Evolutionary conservation across 768 basidiomycete species (phyloP).

Genomic region (Gloeostereum incarnatum): DNA sequence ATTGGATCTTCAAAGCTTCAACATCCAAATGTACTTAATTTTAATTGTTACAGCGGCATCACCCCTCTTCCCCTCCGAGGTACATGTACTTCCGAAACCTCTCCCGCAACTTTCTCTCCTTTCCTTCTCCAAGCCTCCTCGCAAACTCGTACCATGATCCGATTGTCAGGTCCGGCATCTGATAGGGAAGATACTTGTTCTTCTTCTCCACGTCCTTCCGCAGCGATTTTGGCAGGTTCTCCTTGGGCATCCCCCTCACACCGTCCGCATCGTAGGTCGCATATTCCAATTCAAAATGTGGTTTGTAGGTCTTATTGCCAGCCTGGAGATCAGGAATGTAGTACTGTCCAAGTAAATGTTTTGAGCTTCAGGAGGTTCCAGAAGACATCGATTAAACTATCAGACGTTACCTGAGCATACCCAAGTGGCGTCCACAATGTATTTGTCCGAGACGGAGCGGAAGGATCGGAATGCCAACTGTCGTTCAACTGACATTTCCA

Average conservation of each 20-base stretch:
- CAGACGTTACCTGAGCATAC: slow-evolving; percentile 81
- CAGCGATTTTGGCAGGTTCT: slow-evolving; percentile 43
- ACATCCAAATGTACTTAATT: no score
- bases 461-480: slow-evolving; percentile 50
- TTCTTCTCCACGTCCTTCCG: slow-evolving; percentile 26
- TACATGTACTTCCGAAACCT: slow-evolving; percentile 73
- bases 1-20: no score
- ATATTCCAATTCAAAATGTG: slow-evolving; percentile 73
- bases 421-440: slow-evolving; percentile 66
- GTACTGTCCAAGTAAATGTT: slow-evolving; percentile 54
- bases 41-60: no score
- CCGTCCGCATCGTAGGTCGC: slow-evolving; percentile 43
- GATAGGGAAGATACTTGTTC: slow-evolving; percentile 59
- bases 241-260: slow-evolving; percentile 42
- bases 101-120: slow-evolving; percentile 46
- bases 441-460: slow-evolving; percentile 67
- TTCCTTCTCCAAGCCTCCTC: slow-evolving; percentile 44
- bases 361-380: no score
- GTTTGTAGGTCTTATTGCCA: slow-evolving; percentile 36
- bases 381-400: no score
- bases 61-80: slow-evolving; percentile 34
- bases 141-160: slow-evolving; percentile 63
- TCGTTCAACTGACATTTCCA: slow-evolving; percentile 58
- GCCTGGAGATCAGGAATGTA: slow-evolving; percentile 49
- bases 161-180: slow-evolving; percentile 71